Conservation (phyloP, 1,284 basidiomycete genomes). For the Wolfiporia cocos region DNA sequence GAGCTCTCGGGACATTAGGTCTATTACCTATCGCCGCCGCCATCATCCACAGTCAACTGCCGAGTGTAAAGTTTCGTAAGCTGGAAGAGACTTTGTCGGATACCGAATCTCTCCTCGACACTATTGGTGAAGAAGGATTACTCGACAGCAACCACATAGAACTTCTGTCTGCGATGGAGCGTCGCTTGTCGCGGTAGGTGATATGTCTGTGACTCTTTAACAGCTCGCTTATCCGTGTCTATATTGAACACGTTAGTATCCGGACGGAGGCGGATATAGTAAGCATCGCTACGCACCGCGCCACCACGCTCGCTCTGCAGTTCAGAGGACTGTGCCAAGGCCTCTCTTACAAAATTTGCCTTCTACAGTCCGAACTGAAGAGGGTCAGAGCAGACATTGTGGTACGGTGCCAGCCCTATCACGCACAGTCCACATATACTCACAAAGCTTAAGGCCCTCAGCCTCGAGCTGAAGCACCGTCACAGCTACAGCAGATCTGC, state of each 20-base stretch:
- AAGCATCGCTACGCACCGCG: neutral
- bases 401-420: no score
- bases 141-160: neutral
- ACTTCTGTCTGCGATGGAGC: neutral
- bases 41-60: neutral
- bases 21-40: neutral
- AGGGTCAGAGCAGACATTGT: neutral
- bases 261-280: neutral
- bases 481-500: no score
- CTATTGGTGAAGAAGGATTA: slow-evolving; percentile 1
- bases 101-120: neutral
- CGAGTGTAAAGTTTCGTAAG: neutral
- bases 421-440: no score
- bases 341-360: neutral
- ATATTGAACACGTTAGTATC: neutral
- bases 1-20: neutral
- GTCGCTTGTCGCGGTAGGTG: neutral
- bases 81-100: neutral
- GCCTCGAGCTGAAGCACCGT: no score
- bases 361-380: slow-evolving; percentile 1
- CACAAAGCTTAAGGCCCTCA: no score
- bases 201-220: neutral
- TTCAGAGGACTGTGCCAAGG: slow-evolving; percentile 1
- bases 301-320: slow-evolving; percentile 2
- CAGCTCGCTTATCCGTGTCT: neutral